These are phyloP conservation scores for Trypanosoma platydactyli DNA, from an alignment of 208 protist genomes.

Conservation along the genomic window DNA sequence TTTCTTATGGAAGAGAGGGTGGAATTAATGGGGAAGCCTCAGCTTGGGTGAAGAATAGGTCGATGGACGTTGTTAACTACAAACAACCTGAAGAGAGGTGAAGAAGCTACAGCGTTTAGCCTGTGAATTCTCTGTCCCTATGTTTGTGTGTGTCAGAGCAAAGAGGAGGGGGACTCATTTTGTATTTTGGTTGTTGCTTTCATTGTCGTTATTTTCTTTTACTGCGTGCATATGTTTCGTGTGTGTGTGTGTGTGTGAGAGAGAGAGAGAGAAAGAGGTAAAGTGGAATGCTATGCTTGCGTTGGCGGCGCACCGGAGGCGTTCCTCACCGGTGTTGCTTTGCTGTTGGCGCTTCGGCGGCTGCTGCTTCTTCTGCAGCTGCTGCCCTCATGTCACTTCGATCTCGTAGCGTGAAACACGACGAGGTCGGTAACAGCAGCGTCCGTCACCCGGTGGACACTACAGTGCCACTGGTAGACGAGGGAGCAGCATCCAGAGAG, in stretches of 20 bases:
- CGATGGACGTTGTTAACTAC: no score
- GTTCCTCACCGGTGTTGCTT: neutral
- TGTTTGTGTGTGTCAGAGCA: no score
- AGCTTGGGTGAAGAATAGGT: neutral
- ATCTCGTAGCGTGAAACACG: neutral
- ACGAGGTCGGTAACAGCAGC: neutral
- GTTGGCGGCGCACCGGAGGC: neutral
- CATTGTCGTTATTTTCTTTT: conserved; percentile 5
- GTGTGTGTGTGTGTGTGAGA: neutral
- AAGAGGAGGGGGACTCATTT: neutral
- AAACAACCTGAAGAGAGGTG: no score
- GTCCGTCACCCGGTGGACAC: neutral
- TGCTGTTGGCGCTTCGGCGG: neutral
- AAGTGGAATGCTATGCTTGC: neutral
- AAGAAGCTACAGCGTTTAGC: no score
- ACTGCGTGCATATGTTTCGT: conserved; percentile 4
- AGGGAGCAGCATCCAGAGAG: neutral
- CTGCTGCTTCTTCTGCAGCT: neutral
- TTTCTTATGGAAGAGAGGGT: conserved; percentile 13
- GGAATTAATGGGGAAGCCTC: neutral
- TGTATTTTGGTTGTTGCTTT: conserved; percentile 1
- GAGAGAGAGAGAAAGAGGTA: neutral
- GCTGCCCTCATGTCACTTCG: neutral
- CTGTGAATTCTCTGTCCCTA: no score
- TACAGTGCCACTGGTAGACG: neutral